Percentiles rank a stretch among this genome's conserved stretches.
These are phyloP conservation scores for Pezicula rhizophila DNA, from an alignment of 2,329 filamentous ascomycete genomes.

Conservation along the genomic window DNA sequence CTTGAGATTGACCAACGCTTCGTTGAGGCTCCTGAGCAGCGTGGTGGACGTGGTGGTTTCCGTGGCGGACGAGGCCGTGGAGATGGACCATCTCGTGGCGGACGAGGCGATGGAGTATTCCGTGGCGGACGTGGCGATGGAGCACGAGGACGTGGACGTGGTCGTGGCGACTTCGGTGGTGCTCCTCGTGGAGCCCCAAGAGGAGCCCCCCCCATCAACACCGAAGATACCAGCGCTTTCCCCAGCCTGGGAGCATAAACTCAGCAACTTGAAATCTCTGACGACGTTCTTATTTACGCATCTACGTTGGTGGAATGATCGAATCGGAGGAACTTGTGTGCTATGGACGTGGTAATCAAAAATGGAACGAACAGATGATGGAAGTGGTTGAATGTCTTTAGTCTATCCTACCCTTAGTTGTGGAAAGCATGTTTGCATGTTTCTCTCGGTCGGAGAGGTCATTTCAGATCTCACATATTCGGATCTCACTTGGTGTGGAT, in stretches of 20 bases:
- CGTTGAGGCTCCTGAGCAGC: conserved; percentile 59
- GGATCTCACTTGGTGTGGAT: neutral
- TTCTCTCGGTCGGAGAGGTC: neutral
- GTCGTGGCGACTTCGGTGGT: conserved; percentile 40
- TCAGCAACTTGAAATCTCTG: neutral
- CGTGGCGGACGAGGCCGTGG: conserved; percentile 40
- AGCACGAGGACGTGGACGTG: conserved; percentile 39
- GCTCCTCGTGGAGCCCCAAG: conserved; percentile 34
- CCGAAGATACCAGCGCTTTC: conserved; percentile 45
- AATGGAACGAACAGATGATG: neutral
- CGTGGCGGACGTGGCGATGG: conserved; percentile 36
- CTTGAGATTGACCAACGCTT: conserved; percentile 84
- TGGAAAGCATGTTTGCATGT: neutral
- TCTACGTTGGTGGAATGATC: neutral
- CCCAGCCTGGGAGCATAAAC: conserved; percentile 40
- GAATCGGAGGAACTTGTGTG: neutral
- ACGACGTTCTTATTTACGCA: neutral
- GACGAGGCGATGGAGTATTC: conserved; percentile 38
- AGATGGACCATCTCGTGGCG: conserved; percentile 46
- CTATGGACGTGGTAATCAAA: neutral
- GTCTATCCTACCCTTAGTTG: neutral
- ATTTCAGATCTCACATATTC: neutral
- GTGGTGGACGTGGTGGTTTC: conserved; percentile 46
- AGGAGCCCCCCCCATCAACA: conserved; percentile 35
- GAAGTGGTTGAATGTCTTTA: conserved; percentile 1